Base-by-base conservation (phyloP, 2,329 filamentous ascomycete species). In the Exophiala lecanii-corni region DNA sequence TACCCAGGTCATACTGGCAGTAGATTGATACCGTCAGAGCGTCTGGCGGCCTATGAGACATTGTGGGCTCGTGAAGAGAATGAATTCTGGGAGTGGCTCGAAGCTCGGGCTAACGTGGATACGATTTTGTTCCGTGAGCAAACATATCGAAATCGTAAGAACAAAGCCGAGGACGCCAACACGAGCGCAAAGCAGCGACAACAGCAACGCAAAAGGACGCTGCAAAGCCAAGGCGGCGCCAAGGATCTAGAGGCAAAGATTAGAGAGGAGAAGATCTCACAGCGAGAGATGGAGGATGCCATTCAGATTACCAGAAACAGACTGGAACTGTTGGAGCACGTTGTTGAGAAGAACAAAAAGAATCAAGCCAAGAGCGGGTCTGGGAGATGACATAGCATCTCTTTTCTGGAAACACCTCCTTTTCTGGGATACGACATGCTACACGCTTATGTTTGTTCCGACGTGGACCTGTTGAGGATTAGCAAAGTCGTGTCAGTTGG, bases 61-160 rank as follows among this genome's bases (percentile, higher is more conserved):
- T 84, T 97, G 59, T 98, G 91, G 89, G 76, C 81, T 25, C 73
- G 79, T 30, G 88, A 96, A 62, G 89, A 96, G 61, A 87, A 79
- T 53, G 87, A 92, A 56, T 69, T 96, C 7, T 96, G 89, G 89
- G 82, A 86, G 45, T 96, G 89, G 89, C 70, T 96, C 3, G 89
- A 96, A 62, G 86, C 94, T 56, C 76, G 89, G 13, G 82, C 88
- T 2, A 84, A 87, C 2, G 69, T 92, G 60, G 83, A 88, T 43
- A 69, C 71, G 3, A 59, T 69, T 36, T 57, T 63, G 12, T 63
- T 69, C 32, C 63, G 66, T 47, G 55, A 47, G 25, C 37, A 50
- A 4, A n/a, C 7, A n/a, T 12, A 26, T 6, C 25, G 10, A 28
- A 37, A 13, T n/a, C 33, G 17, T 25, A 36, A 16, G 28, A 17